Conservation (phyloP, 768 basidiomycete genomes). For the Kwoniella botswanensis region DNA sequence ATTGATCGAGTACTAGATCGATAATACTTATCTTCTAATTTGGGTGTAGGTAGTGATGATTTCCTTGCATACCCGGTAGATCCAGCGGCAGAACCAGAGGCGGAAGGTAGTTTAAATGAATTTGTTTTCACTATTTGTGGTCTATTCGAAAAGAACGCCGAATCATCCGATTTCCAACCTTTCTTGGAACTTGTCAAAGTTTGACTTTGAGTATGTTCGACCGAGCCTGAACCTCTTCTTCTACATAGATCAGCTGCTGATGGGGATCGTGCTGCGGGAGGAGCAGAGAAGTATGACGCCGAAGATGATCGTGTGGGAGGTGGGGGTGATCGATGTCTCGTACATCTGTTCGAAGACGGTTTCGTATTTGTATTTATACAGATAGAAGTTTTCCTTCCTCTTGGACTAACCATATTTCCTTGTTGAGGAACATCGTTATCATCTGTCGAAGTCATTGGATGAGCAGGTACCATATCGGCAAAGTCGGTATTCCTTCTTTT, state of each 20-base stretch:
- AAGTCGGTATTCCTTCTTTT: slow-evolving; percentile 12
- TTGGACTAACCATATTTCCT: background rate
- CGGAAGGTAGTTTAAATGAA: slow-evolving; percentile 17
- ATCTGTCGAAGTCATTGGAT: slow-evolving; percentile 22
- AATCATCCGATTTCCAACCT: slow-evolving; percentile 30
- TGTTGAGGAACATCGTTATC: slow-evolving; percentile 11
- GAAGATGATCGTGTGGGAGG: slow-evolving; percentile 9
- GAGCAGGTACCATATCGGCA: background rate
- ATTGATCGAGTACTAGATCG: slow-evolving; percentile 13
- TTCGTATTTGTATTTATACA: slow-evolving; percentile 18
- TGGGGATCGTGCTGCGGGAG: slow-evolving; percentile 23
- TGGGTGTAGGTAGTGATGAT: slow-evolving; percentile 19
- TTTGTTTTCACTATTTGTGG: background rate
- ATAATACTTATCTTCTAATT: background rate
- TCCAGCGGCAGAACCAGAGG: background rate
- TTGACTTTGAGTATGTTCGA: background rate
- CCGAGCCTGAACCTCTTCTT: slow-evolving; percentile 16
- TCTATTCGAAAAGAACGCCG: slow-evolving; percentile 26
- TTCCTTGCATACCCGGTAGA: slow-evolving; percentile 7
- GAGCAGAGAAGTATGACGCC: slow-evolving; percentile 5
- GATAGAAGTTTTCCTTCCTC: slow-evolving; percentile 25
- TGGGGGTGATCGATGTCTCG: slow-evolving; percentile 25
- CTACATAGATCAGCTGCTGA: slow-evolving; percentile 24
- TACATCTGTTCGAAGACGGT: slow-evolving; percentile 21
- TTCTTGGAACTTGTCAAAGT: background rate